These are phyloP conservation scores for Manihot esculenta DNA, from an alignment of 441 rosid species.

Conservation along the genomic window DNA sequence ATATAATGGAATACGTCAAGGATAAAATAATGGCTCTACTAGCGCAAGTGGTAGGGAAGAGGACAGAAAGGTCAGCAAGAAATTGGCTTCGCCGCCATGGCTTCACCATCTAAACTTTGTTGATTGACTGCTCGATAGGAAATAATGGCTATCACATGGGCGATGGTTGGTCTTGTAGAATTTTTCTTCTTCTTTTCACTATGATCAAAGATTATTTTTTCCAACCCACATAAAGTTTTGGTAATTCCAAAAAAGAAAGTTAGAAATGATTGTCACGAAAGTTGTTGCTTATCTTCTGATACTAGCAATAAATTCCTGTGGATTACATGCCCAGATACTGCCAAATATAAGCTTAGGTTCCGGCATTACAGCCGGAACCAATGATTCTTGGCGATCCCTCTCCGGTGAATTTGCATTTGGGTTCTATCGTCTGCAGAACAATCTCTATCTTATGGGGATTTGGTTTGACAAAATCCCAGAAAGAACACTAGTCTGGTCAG, in stretches of 20 bases:
- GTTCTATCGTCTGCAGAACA: constrained; percentile 7
- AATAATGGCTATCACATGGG: not conserved
- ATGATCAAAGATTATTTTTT: not conserved
- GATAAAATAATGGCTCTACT: too few relatives aligned
- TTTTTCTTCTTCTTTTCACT: not conserved
- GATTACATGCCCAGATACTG: constrained; percentile 14
- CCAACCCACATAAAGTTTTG: not conserved
- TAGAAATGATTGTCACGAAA: constrained; percentile 9
- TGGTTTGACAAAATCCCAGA: constrained; percentile 17
- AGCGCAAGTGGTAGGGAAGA: not conserved
- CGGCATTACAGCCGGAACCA: constrained; percentile 27
- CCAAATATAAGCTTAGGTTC: constrained; percentile 25
- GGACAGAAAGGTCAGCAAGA: not conserved
- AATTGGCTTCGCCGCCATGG: not conserved
- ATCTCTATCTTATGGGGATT: constrained; percentile 20
- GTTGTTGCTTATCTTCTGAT: constrained; percentile 6
- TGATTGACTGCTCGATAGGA: not conserved
- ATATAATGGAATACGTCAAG: too few relatives aligned
- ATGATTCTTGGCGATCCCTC: constrained; percentile 33
- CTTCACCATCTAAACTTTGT: not conserved
- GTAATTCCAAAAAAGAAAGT: not conserved
- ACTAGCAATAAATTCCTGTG: constrained; percentile 5
- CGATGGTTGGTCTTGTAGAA: not conserved
- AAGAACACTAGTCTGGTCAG: constrained; percentile 38
- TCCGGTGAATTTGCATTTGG: constrained; percentile 53